Percentiles rank a stretch among this genome's conserved stretches.
Evolutionary conservation across 345 rosid species (phyloP).

Genomic region (Eucalyptus camaldulensis): DNA sequence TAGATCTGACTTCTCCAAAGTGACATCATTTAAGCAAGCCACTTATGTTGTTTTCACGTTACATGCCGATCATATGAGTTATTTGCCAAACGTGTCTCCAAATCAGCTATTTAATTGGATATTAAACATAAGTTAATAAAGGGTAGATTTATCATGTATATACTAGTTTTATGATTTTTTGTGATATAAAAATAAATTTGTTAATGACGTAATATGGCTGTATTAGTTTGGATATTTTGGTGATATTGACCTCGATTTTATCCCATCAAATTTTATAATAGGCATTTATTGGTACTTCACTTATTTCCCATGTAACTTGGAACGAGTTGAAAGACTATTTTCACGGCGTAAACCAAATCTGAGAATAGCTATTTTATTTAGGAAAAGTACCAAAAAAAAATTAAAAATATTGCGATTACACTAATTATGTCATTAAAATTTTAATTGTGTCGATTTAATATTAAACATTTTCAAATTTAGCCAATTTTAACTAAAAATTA

Average conservation of each 20-base stretch:
- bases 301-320: neutral
- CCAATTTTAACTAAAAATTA: too few species aligned
- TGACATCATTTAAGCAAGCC: neutral
- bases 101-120: neutral
- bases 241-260: neutral
- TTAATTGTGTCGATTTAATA: too few species aligned
- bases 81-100: neutral
- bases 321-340: neutral
- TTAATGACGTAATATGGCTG: neutral
- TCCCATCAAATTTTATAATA: neutral
- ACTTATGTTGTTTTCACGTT: neutral
- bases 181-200: neutral
- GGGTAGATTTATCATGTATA: neutral
- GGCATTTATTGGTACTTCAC: neutral
- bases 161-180: neutral
- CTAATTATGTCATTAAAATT: too few species aligned
- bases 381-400: too few species aligned
- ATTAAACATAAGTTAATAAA: neutral
- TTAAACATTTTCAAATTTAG: too few species aligned
- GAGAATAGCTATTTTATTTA: neutral
- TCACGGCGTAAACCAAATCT: neutral
- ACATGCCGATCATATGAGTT: neutral
- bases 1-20: neutral
- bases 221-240: neutral
- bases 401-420: accelerated